Evolutionary conservation across 2,329 filamentous ascomycete species (phyloP).

Genomic region (Fusarium sp.): DNA sequence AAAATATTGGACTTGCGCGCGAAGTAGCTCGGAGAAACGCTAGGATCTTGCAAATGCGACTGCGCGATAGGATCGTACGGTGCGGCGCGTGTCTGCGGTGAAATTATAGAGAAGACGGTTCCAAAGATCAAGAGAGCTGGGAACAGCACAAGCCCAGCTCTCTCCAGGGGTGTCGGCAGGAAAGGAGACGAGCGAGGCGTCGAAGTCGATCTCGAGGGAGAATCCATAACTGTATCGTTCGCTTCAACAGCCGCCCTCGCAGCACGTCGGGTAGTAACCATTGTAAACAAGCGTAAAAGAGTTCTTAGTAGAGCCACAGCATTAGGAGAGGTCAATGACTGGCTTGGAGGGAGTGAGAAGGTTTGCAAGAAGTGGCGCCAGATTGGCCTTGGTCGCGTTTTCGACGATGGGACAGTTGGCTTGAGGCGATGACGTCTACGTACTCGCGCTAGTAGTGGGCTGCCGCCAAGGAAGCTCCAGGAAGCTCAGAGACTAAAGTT

Average conservation of each 20-base stretch:
- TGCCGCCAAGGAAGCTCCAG: constrained; percentile 16
- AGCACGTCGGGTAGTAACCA: constrained; percentile 43
- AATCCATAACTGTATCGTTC: constrained; percentile 20
- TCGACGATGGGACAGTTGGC: constrained; percentile 21
- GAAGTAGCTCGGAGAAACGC: constrained; percentile 81
- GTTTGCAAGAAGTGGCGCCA: constrained; percentile 2
- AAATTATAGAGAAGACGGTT: constrained; percentile 80
- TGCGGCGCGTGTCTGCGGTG: constrained; percentile 72
- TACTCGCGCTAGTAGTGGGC: constrained; percentile 20
- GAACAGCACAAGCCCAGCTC: constrained; percentile 73
- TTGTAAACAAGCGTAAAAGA: constrained; percentile 12
- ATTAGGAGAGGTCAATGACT: not conserved
- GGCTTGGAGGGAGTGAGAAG: not conserved
- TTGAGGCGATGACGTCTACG: constrained; percentile 41
- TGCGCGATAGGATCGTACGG: constrained; percentile 71
- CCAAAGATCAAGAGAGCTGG: constrained; percentile 82
- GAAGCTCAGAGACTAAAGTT: not conserved
- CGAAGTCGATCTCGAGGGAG: constrained; percentile 22
- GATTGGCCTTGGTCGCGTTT: constrained; percentile 15
- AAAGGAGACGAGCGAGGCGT: constrained; percentile 62
- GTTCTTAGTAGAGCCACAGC: not conserved
- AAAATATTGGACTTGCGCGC: constrained; percentile 92
- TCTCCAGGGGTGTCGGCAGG: constrained; percentile 76
- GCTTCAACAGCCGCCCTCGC: constrained; percentile 29
- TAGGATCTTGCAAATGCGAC: constrained; percentile 66